Base-by-base conservation (phyloP, 2,329 filamentous ascomycete genomes). In the Dactylellina leptospora region DNA sequence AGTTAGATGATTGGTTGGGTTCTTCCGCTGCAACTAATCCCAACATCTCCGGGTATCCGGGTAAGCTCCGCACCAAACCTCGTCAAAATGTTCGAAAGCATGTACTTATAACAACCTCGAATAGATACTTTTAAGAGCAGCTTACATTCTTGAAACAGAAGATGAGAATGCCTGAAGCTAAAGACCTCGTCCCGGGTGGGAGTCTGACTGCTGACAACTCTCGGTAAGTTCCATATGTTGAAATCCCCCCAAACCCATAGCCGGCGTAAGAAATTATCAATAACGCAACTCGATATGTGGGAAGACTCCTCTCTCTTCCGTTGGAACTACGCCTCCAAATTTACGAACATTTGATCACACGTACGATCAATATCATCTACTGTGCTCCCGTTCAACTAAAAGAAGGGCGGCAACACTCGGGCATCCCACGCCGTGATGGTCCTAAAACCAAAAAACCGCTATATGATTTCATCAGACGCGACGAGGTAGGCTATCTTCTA, bases 261-360 rank as follows among this genome's bases (percentile, higher is more conserved):
- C 28, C 28, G 28, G 28, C 5, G 28, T 5, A 33, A 33, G 11
- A 13, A 3, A 11, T n/a, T 11, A 38, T 4, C 4, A 40, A 6
- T 40, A 40, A 40, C 36, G 18, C 2, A 23, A 23, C n/a, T 9
- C 18, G 28, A 54, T 54, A 54, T 30, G 28, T 6, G 18, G n/a
- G 5, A n/a, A 63, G 60, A 8, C 13, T 63, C 6, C 45, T 63
- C 8, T 11, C 3, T 9, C 25, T 63, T n/a, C 60, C 60, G 2
- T 28, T 40, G 25, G 60, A 63, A 47, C 33, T 63, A 0, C 48
- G 40, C 0, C 38, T 53, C 6, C 60, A 63, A 16, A 63, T 63
- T 6, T 63, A 54, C 20, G 48, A 47, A 38, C n/a, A 55, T 27
- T 4, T 63, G 6, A 63, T 63, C 3, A 63, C 48, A 0, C 55